Base-by-base conservation (phyloP, 225 moss, liverwort and hornwort species). In the Neckera pumila region DNA sequence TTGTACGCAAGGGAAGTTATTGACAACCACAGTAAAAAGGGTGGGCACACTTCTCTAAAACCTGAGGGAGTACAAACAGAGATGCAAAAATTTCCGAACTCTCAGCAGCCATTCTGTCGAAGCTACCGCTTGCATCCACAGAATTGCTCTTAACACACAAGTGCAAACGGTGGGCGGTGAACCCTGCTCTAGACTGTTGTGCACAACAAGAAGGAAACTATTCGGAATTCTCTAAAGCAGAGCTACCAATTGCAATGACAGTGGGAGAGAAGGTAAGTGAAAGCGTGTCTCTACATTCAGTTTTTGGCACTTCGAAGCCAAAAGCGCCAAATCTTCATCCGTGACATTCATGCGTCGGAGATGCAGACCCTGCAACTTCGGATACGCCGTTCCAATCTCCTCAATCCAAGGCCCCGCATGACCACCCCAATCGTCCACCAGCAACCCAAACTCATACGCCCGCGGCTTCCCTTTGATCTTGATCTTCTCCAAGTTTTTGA, bases 401-500 rank as follows among this genome's bases (percentile, higher is more conserved):
- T 63, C 85, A 56, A 98, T 90, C 98, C 98, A 98, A 27, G 96
- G 98, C 49, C 87, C 90, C 12, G 96, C 95, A 87, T 93, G 92
- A 9, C 94, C 96, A 22, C 98, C 98, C 98, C 96, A 98, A 85
- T 93, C 80, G 3, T 91, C 89, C 27, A 93, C 90, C 23, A 96
- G 86, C 23, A 98, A 87, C 53, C 88, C 93, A 58, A 92, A 98
- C 27, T 98, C 96, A 43, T 89, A 92, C 7, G 98, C 96, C 36
- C 96, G 81, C 5, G 96, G 94, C 92, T 95, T 96, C 40, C 98
- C 98, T 85, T 95, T 96, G 30, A 98, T 85, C 91, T 96, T 96
- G 90, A 96, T 84, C 36, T 94, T 91, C 42, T 91, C 76, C 83
- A 98, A 76, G 36, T 91, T 93, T 34, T 86, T 83, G 86, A 94